These are phyloP conservation scores for Linum tenue DNA, from an alignment of 345 rosid genomes.

Conservation along the genomic window DNA sequence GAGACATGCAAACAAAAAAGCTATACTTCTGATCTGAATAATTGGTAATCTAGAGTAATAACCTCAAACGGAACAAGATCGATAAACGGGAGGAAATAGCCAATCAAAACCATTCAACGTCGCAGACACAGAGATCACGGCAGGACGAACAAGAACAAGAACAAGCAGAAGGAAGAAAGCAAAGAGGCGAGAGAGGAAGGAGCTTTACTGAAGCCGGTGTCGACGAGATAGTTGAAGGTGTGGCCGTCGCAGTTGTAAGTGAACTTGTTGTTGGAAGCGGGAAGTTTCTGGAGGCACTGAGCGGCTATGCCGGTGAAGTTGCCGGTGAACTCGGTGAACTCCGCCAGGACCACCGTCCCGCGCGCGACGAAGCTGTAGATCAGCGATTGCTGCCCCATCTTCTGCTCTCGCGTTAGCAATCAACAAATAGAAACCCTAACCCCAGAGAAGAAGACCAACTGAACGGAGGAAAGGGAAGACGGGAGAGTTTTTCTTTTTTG, in stretches of 20 bases:
- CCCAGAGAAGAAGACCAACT: neutral
- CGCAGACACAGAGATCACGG: neutral
- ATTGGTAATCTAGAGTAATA: neutral
- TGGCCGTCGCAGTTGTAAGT: neutral
- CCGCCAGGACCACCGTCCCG: neutral
- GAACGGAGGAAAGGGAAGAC: neutral
- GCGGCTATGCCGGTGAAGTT: neutral
- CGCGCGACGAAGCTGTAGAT: neutral
- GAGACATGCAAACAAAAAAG: too few species aligned
- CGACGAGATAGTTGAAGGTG: neutral
- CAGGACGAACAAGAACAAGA: neutral
- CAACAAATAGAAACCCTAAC: neutral
- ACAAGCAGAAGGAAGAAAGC: neutral
- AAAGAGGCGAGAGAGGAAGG: neutral
- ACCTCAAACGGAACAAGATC: neutral
- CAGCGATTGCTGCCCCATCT: neutral
- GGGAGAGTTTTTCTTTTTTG: neutral
- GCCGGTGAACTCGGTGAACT: neutral
- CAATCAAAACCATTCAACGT: neutral
- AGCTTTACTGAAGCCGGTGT: neutral
- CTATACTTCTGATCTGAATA: neutral
- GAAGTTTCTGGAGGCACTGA: neutral
- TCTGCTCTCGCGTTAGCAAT: neutral
- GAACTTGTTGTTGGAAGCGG: slow-evolving; percentile 1
- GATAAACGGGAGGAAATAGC: neutral